Base-by-base conservation (phyloP, 208 protist genomes). In the Trypanosoma boissoni region DNA sequence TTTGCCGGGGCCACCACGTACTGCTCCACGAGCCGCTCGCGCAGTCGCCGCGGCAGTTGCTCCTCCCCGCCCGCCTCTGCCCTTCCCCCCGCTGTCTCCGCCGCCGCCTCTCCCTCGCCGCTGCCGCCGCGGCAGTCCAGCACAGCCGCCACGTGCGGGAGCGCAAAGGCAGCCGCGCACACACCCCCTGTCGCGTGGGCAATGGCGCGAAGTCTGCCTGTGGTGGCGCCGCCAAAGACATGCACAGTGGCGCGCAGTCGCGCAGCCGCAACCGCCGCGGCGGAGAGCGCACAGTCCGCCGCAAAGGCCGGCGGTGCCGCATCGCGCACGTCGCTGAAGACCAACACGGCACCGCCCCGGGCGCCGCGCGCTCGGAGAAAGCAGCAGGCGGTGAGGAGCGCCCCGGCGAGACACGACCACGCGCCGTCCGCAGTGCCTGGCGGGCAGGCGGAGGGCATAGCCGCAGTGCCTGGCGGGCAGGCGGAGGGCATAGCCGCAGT, bases 221-320 rank as follows among this genome's bases (percentile, higher is more conserved):
- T 12, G 27, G 48, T 21, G 7, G 66, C 64, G 16, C 50, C 59
- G 31, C 86, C 82, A 61, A 92, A 92, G 42, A 76, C 66, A 31
- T 72, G 80, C 24, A 84, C 52, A 18, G 64, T 56, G 12, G 75
- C 57, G 34, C 59, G 44, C 39, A 77, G 58, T 64, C 77, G 64
- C 31, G 57, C 67, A 18, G 68, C 39, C 8, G 70, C 64, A 16
- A 81, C 50, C 14, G 70, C 72, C 1, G 79, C 72, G 26, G 78
- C 68, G 21, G 81, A 78, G 16, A 93, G 71, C 16, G 79, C 75
- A 49, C 87, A 90, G 58, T 94, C 83, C 3, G 80, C 54, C 32
- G 60, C 68, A 58, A 82, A 84, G 8, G 71, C 62, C 27, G 85
- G 48, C 42, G 68, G 34, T 4, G 16, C 23, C 2, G 36, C 32